These are phyloP conservation scores for Podospora bellae-mahoneyi DNA, from an alignment of 495 filamentous ascomycete genomes.

Conservation along the genomic window DNA sequence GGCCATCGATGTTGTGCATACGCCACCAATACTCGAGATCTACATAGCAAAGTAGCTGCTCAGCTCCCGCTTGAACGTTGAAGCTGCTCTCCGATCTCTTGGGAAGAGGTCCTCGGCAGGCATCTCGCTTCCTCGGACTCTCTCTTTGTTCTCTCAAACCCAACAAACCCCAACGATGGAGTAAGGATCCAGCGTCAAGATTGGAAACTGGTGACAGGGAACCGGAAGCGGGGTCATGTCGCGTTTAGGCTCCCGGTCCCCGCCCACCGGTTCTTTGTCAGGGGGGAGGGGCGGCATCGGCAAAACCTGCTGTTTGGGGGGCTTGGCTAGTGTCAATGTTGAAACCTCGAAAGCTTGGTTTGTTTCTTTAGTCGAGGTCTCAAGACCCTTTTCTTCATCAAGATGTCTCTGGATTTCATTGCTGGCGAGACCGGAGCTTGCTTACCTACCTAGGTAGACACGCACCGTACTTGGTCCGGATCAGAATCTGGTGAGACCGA, in stretches of 20 bases:
- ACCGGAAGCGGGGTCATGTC: constrained; percentile 1
- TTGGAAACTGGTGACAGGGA: constrained; percentile 3
- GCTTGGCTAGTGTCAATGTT: constrained; percentile 12
- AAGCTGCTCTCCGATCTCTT: not conserved
- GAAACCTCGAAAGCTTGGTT: not conserved
- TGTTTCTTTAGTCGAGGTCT: not conserved
- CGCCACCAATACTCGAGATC: not conserved
- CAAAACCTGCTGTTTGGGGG: constrained; percentile 29
- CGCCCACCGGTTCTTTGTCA: constrained; percentile 32
- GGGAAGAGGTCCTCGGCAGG: too few relatives aligned
- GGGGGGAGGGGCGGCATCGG: constrained; percentile 43
- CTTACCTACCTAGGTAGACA: too few relatives aligned
- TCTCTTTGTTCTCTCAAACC: not conserved
- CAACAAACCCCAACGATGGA: not conserved
- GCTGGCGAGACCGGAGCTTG: too few relatives aligned
- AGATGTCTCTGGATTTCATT: too few relatives aligned
- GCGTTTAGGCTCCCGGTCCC: constrained; percentile 29
- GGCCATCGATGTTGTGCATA: not conserved
- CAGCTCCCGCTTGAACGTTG: not conserved
- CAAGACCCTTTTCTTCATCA: not conserved
- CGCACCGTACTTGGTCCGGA: too few relatives aligned
- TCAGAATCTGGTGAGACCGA: too few relatives aligned
- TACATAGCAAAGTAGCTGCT: not conserved
- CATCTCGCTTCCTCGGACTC: not conserved
- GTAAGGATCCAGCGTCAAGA: not conserved